Conservation (phyloP, 345 rosid species). For the Syzygium aqueum region DNA sequence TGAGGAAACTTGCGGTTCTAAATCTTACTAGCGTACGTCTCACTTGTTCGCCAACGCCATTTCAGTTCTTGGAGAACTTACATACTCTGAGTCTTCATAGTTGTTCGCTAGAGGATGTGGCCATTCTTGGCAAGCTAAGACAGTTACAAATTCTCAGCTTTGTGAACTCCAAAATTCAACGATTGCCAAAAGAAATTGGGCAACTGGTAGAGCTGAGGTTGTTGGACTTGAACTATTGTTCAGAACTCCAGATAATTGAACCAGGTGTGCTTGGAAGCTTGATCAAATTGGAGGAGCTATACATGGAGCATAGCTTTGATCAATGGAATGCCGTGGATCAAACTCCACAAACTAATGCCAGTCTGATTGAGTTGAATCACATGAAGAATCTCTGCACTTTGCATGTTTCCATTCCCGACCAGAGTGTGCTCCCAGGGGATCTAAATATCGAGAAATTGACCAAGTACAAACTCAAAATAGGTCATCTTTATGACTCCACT, state of each 20-base stretch:
- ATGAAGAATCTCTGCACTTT: not conserved
- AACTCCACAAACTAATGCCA: not conserved
- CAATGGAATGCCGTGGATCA: rapidly evolving
- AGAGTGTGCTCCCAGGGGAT: not conserved
- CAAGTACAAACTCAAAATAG: not conserved
- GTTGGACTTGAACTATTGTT: not conserved
- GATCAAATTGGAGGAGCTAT: not conserved
- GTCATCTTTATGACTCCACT: not conserved
- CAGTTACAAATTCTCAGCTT: not conserved
- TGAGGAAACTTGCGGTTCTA: not conserved
- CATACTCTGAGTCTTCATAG: no score
- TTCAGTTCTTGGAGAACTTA: no score
- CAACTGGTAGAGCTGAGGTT: not conserved
- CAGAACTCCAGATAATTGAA: rapidly evolving
- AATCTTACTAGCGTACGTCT: not conserved
- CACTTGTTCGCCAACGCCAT: no score
- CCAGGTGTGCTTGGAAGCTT: not conserved
- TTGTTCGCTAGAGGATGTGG: not conserved
- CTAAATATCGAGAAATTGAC: not conserved
- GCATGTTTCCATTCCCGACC: not conserved
- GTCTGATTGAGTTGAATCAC: not conserved
- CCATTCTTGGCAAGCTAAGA: not conserved
- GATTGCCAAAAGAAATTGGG: not conserved
- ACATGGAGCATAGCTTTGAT: not conserved
- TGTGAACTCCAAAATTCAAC: not conserved